These are phyloP conservation scores for Phaseolus lunatus DNA, from an alignment of 306 rosid species.

Conservation along the genomic window DNA sequence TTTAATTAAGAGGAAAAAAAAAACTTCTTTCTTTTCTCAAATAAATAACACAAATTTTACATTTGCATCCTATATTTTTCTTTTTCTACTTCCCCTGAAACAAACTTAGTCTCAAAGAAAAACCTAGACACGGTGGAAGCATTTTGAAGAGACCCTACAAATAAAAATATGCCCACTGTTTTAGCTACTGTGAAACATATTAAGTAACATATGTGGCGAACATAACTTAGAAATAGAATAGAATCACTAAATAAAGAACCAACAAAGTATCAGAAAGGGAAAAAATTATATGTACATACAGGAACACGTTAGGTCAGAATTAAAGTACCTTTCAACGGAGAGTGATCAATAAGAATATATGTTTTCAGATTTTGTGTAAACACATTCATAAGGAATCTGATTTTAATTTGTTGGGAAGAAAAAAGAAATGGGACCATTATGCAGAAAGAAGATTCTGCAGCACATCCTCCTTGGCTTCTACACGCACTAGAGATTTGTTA, in stretches of 20 bases:
- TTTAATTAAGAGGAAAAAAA: not conserved
- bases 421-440: constrained; percentile 1
- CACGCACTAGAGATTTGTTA: not conserved
- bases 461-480: constrained; percentile 34
- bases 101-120: not conserved
- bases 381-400: constrained; percentile 3
- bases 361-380: constrained; percentile 20
- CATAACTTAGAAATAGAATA: not conserved
- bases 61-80: not conserved
- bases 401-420: not conserved
- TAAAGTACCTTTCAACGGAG: not conserved
- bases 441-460: constrained; percentile 30
- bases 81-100: not conserved
- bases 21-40: not conserved
- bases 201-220: not conserved
- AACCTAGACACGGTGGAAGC: not conserved
- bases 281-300: not conserved
- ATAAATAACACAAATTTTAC: not conserved
- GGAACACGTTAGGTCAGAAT: constrained; percentile 10
- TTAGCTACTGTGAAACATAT: not conserved
- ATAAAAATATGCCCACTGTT: not conserved
- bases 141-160: not conserved
- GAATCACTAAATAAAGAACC: not conserved
- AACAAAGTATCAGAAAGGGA: not conserved
- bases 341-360: constrained; percentile 17